These are phyloP conservation scores for Cercis canadensis DNA, from an alignment of 306 rosid species.

Conservation along the genomic window DNA sequence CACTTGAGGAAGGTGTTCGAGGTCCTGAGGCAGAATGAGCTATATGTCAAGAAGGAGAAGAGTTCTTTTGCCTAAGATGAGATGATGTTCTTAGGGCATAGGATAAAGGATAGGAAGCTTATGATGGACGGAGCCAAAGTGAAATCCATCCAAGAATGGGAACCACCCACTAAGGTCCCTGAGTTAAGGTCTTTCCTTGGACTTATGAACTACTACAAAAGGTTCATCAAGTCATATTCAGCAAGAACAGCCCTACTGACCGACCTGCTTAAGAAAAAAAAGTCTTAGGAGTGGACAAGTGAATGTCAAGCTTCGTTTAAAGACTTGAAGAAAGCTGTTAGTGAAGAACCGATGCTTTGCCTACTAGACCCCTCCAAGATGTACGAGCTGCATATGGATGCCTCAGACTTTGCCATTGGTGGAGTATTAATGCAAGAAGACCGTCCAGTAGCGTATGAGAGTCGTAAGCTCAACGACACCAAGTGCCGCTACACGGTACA, in stretches of 20 bases:
- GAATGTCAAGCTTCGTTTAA: too few relatives aligned
- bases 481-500: neutral
- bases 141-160: neutral
- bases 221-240: neutral
- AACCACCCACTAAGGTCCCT: neutral
- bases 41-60: neutral
- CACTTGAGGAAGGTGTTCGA: neutral
- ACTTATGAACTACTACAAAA: neutral
- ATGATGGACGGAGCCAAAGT: neutral
- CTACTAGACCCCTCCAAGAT: neutral
- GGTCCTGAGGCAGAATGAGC: neutral
- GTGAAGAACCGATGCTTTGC: too few relatives aligned
- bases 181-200: neutral
- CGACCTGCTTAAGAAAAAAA: neutral
- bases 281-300: too few relatives aligned
- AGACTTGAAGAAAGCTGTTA: too few relatives aligned
- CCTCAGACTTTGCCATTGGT: neutral
- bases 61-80: neutral
- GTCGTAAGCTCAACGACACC: neutral
- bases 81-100: neutral
- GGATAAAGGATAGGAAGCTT: neutral
- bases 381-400: neutral
- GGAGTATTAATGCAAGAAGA: neutral
- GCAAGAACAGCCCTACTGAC: neutral
- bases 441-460: neutral